Percentiles rank a stretch among this genome's conserved stretches.
phyloP scores from a whole-genome alignment of 805 yeast species.

The Saccharomycopsis sp. region DNA sequence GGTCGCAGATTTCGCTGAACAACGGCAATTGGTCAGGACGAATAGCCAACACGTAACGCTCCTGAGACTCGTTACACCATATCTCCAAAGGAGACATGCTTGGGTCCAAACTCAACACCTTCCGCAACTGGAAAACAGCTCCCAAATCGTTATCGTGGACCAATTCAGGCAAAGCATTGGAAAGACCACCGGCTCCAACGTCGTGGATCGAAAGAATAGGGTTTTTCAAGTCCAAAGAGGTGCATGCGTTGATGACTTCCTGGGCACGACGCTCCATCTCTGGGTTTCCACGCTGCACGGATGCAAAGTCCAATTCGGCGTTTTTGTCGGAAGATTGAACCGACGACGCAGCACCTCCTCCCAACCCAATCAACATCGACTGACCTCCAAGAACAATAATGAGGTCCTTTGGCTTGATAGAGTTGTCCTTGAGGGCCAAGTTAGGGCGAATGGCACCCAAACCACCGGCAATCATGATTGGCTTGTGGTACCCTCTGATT shows the following conservation, averaged over 20 bases:
- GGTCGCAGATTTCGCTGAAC: conserved; percentile 75
- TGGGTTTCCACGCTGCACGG: conserved; percentile 98
- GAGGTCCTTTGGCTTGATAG: conserved; percentile 85
- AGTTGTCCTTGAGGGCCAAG: conserved; percentile 79
- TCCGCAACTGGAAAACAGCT: conserved; percentile 86
- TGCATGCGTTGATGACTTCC: conserved; percentile 93
- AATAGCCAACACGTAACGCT: conserved; percentile 92
- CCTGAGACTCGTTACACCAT: conserved; percentile 99
- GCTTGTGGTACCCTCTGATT: conserved; percentile 95
- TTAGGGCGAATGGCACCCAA: conserved; percentile 94
- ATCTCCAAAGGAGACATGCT: conserved; percentile 99
- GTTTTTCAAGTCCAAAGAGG: conserved; percentile 62
- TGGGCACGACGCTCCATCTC: conserved; percentile 99
- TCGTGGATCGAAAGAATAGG: conserved; percentile 97
- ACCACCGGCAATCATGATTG: conserved; percentile 99
- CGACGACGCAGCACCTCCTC: conserved; percentile 99
- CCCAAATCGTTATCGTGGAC: conserved; percentile 97
- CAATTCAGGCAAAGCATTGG: conserved; percentile 94
- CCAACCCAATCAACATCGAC: conserved; percentile 95
- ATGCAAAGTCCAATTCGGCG: conserved; percentile 94
- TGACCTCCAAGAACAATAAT: conserved; percentile 96
- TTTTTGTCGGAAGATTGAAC: conserved; percentile 95
- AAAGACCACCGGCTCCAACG: conserved; percentile 99
- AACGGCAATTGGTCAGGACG: conserved; percentile 64
- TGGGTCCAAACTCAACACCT: conserved; percentile 84